Percentiles rank a stretch among this genome's conserved stretches.
phyloP scores from a whole-genome alignment of 1,284 basidiomycete species.

The Ustilago sp. region DNA sequence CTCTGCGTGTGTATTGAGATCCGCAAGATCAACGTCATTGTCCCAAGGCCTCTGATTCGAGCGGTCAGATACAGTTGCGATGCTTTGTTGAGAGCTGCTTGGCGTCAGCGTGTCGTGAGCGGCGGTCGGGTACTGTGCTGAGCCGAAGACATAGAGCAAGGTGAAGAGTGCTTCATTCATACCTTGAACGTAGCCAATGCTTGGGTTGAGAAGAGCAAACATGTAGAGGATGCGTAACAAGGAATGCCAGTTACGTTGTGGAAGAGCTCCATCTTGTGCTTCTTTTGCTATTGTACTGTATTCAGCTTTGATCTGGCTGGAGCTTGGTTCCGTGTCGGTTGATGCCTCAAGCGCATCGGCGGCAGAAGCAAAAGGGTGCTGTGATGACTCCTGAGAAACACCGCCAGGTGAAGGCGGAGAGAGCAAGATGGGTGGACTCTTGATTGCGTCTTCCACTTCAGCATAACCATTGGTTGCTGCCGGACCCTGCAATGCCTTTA shows the following conservation, averaged over 20 bases:
- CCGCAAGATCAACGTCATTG: constrained; percentile 29
- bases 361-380: constrained; percentile 42
- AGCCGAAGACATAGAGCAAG: constrained; percentile 58
- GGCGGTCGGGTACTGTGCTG: constrained; percentile 22
- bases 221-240: constrained; percentile 66
- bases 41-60: constrained; percentile 16
- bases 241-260: constrained; percentile 63
- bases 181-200: constrained; percentile 66
- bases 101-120: constrained; percentile 9
- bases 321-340: neutral
- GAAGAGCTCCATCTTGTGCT: neutral
- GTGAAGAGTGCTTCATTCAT: constrained; percentile 67
- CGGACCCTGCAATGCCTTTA: neutral
- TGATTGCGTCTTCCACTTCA: constrained; percentile 25
- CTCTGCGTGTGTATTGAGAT: constrained; percentile 50
- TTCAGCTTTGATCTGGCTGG: neutral
- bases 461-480: neutral
- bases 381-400: constrained; percentile 34
- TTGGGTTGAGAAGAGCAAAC: constrained; percentile 66
- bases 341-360: constrained; percentile 16
- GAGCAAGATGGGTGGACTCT: constrained; percentile 48
- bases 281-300: neutral
- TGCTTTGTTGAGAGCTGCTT: constrained; percentile 26
- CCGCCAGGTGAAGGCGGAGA: constrained; percentile 50
- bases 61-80: neutral